Evolutionary conservation across 2,329 filamentous ascomycete species (phyloP).

Genomic region (Paecilomyces sp.): DNA sequence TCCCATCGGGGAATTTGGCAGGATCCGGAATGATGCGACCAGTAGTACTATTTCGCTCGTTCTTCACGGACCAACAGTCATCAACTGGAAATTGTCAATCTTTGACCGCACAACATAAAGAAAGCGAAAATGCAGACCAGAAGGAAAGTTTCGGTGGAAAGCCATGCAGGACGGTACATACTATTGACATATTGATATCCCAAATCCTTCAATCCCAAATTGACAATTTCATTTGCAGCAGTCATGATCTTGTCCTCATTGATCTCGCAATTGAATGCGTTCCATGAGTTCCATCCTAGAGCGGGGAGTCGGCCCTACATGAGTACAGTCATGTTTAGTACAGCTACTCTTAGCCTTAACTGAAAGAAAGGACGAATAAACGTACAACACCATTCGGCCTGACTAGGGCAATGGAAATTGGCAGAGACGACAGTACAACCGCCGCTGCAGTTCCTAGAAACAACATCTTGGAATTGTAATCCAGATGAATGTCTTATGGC

Average conservation of each 20-base stretch:
- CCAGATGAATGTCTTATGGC: neutral
- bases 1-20: constrained; percentile 52
- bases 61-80: constrained; percentile 53
- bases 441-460: constrained; percentile 3
- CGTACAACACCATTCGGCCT: constrained; percentile 21
- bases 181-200: constrained; percentile 45
- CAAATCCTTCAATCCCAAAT: constrained; percentile 40
- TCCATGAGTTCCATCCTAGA: constrained; percentile 41
- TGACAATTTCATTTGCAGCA: constrained; percentile 40
- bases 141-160: too few relatives aligned
- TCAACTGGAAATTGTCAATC: constrained; percentile 34
- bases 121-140: neutral
- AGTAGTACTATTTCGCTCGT: constrained; percentile 35
- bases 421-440: constrained; percentile 12
- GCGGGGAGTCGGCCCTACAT: constrained; percentile 20
- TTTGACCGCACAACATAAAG: neutral
- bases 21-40: constrained; percentile 41
- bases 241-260: constrained; percentile 39
- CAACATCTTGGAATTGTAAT: neutral
- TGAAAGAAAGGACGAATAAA: neutral
- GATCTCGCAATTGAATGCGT: constrained; percentile 43
- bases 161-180: constrained; percentile 5
- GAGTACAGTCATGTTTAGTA: neutral
- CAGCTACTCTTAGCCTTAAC: too few relatives aligned
- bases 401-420: constrained; percentile 15